Percentiles rank a stretch among this genome's conserved stretches.
These are phyloP conservation scores for Phanerochaete sordida DNA, from an alignment of 768 basidiomycete genomes.

Conservation along the genomic window DNA sequence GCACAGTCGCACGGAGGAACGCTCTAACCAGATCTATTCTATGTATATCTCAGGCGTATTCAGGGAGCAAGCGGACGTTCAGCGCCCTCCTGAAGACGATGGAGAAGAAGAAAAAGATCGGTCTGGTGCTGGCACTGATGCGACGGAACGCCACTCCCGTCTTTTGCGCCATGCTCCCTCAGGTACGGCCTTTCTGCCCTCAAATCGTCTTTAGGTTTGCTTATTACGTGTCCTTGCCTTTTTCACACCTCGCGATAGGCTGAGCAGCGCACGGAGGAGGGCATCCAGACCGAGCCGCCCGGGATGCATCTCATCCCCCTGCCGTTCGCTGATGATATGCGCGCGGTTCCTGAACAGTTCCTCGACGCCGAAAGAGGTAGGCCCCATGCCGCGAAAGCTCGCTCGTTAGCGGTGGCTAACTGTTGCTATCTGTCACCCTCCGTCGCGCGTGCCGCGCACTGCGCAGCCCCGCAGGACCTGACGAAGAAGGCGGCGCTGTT, in stretches of 20 bases:
- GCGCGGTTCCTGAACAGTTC: constrained; percentile 65
- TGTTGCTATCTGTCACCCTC: constrained; percentile 6
- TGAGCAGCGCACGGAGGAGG: constrained; percentile 58
- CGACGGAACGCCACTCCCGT: constrained; percentile 70
- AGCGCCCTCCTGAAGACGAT: constrained; percentile 82
- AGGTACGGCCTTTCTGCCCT: constrained; percentile 42
- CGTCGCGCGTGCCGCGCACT: neutral
- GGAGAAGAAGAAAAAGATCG: constrained; percentile 78
- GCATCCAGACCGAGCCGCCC: constrained; percentile 77
- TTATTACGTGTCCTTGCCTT: constrained; percentile 1
- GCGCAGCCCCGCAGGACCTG: constrained; percentile 63
- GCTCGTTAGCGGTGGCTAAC: neutral
- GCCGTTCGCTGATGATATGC: constrained; percentile 95
- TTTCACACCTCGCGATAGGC: constrained; percentile 39
- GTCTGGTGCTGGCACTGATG: constrained; percentile 65
- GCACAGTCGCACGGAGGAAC: neutral
- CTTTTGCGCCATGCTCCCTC: constrained; percentile 86
- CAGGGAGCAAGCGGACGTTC: constrained; percentile 92
- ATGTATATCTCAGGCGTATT: constrained; percentile 52
- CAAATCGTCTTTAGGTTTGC: neutral
- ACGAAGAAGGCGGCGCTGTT: constrained; percentile 65
- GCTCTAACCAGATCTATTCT: neutral
- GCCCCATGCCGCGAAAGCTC: constrained; percentile 1
- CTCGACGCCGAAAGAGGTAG: constrained; percentile 55
- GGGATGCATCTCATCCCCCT: constrained; percentile 91